Conservation (phyloP, 1,139 yeast genomes). For the Debaryomyces coudertii region DNA sequence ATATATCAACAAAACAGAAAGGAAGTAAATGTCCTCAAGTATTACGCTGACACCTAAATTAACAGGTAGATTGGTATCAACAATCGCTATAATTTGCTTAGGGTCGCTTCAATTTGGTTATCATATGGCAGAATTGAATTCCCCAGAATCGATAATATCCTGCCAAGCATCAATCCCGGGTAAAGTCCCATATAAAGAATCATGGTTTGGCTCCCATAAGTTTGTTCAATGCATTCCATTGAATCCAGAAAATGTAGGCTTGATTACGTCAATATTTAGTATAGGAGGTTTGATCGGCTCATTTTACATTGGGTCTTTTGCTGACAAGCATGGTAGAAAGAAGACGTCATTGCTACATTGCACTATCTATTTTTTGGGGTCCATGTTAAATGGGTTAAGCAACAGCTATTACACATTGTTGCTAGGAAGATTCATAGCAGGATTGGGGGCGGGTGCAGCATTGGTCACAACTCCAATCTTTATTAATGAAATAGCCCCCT, state of each 20-base stretch:
- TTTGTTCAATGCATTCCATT: slow-evolving; percentile 57
- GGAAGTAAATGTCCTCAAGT: not conserved
- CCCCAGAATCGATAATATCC: slow-evolving; percentile 47
- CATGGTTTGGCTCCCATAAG: slow-evolving; percentile 45
- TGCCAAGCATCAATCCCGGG: slow-evolving; percentile 40
- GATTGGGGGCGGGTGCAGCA: slow-evolving; percentile 85
- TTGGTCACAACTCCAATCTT: slow-evolving; percentile 83
- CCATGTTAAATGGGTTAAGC: slow-evolving; percentile 60
- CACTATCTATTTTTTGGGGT: slow-evolving; percentile 64
- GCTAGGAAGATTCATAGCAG: slow-evolving; percentile 77
- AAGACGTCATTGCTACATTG: slow-evolving; percentile 60
- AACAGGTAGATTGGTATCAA: slow-evolving; percentile 31
- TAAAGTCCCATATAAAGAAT: slow-evolving; percentile 29
- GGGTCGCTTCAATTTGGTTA: slow-evolving; percentile 54
- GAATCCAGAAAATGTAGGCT: slow-evolving; percentile 68
- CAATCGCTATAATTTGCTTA: slow-evolving; percentile 42
- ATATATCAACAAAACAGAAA: not conserved
- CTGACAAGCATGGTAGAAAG: slow-evolving; percentile 70
- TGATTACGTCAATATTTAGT: slow-evolving; percentile 81
- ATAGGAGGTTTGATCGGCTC: slow-evolving; percentile 89
- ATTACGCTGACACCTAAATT: slow-evolving; percentile 14
- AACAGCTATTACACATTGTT: slow-evolving; percentile 47
- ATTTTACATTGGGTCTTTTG: slow-evolving; percentile 66
- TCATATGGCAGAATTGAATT: slow-evolving; percentile 54
- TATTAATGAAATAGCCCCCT: slow-evolving; percentile 79